phyloP scores from a whole-genome alignment of 2,329 filamentous ascomycete genomes.

The Xylariaceae sp. region DNA sequence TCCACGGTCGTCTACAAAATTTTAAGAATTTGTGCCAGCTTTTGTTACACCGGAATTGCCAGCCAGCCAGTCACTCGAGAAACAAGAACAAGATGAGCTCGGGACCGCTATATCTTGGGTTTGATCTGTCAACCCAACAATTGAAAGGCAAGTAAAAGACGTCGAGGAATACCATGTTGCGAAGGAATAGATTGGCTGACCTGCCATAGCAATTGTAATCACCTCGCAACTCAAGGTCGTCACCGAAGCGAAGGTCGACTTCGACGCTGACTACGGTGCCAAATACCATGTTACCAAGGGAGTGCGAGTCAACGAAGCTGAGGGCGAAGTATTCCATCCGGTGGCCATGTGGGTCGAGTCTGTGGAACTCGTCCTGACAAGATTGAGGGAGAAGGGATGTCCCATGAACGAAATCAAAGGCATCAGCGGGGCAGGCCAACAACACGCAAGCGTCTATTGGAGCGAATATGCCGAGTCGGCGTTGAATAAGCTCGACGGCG shows the following conservation, averaged over 20 bases:
- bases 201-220: constrained; percentile 72
- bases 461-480: constrained; percentile 66
- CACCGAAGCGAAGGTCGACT: constrained; percentile 89
- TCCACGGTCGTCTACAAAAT: constrained; percentile 5
- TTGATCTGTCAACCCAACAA: constrained; percentile 96
- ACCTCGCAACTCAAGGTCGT: constrained; percentile 79
- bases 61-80: not conserved
- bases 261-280: constrained; percentile 76
- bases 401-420: constrained; percentile 77
- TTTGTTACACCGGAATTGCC: not conserved
- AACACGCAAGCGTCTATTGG: constrained; percentile 98
- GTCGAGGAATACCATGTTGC: no score
- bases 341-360: constrained; percentile 95
- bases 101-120: constrained; percentile 79
- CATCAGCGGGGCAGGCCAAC: constrained; percentile 90
- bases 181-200: constrained; percentile 10
- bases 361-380: constrained; percentile 78
- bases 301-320: constrained; percentile 77
- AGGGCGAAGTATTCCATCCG: constrained; percentile 89
- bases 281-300: constrained; percentile 86
- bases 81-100: constrained; percentile 39
- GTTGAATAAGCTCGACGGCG: constrained; percentile 62
- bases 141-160: constrained; percentile 69
- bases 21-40: not conserved
- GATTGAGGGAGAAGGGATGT: constrained; percentile 69